Conservation (phyloP, 495 filamentous ascomycete genomes). For the Lasiosphaeria miniovina region DNA sequence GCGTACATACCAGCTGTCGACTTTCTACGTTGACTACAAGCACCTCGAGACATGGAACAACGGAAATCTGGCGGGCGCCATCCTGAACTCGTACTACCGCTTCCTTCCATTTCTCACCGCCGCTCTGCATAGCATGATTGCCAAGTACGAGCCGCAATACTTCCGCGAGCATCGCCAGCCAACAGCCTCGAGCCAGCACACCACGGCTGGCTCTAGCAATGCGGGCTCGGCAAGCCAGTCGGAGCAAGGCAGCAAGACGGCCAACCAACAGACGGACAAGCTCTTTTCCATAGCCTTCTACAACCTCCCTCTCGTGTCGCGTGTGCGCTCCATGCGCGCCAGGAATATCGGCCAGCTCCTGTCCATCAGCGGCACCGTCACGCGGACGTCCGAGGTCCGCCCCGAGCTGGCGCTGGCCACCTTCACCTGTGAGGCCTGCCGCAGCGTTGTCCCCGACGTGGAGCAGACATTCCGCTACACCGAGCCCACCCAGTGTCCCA, state of each 20-base stretch:
- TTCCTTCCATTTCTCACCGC: slow-evolving; percentile 90
- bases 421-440: slow-evolving; percentile 86
- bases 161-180: slow-evolving; percentile 86
- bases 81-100: slow-evolving; percentile 88
- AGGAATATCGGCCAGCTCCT: slow-evolving; percentile 87
- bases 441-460: slow-evolving; percentile 75
- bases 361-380: slow-evolving; percentile 95
- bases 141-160: slow-evolving; percentile 91
- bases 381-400: slow-evolving; percentile 91
- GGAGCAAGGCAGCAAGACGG: slow-evolving; percentile 65
- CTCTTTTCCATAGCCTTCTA: slow-evolving; percentile 94
- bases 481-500: slow-evolving; percentile 93
- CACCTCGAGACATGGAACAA: slow-evolving; percentile 71
- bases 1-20: slow-evolving; percentile 80
- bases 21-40: slow-evolving; percentile 93
- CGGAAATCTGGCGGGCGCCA: slow-evolving; percentile 74
- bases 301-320: slow-evolving; percentile 90
- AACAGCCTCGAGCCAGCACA: slow-evolving; percentile 56
- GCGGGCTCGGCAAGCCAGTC: slow-evolving; percentile 59
- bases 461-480: slow-evolving; percentile 98
- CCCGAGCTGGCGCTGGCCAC: slow-evolving; percentile 90
- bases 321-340: slow-evolving; percentile 84
- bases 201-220: slow-evolving; percentile 66
- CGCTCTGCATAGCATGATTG: slow-evolving; percentile 87
- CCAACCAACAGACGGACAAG: slow-evolving; percentile 96